phyloP scores from a whole-genome alignment of 768 basidiomycete genomes.

The Multifurca ochricompacta region DNA sequence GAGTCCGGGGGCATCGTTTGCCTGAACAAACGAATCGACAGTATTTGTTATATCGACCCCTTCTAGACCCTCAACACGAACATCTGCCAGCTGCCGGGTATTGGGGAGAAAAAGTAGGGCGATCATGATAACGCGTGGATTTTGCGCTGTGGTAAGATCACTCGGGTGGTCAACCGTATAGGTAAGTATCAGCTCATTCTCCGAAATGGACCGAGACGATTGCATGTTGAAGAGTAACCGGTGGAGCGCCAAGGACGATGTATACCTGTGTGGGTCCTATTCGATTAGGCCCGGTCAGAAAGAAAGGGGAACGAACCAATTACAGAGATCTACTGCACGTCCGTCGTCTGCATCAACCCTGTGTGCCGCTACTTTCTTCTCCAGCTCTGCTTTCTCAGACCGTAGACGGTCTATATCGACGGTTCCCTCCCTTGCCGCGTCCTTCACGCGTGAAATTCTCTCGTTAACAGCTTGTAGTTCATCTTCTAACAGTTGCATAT shows the following conservation, averaged over 20 bases:
- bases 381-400: slow-evolving; percentile 57
- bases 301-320: slow-evolving; percentile 44
- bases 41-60: slow-evolving; percentile 49
- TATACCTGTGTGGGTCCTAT: slow-evolving; percentile 45
- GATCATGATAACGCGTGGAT: slow-evolving; percentile 37
- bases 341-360: slow-evolving; percentile 52
- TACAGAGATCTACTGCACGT: slow-evolving; percentile 55
- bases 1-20: slow-evolving; percentile 58
- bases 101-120: slow-evolving; percentile 63
- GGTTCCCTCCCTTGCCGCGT: slow-evolving; percentile 49
- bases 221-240: slow-evolving; percentile 52
- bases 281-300: neutral
- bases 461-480: slow-evolving; percentile 48
- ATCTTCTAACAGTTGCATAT: slow-evolving; percentile 73
- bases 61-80: slow-evolving; percentile 43
- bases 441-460: slow-evolving; percentile 47
- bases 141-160: slow-evolving; percentile 22
- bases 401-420: slow-evolving; percentile 51
- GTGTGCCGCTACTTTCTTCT: slow-evolving; percentile 54
- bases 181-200: slow-evolving; percentile 69
- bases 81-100: slow-evolving; percentile 56
- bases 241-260: slow-evolving; percentile 58
- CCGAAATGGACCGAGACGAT: slow-evolving; percentile 51
- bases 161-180: slow-evolving; percentile 40
- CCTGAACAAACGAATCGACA: slow-evolving; percentile 52